Evolutionary conservation across 2,329 filamentous ascomycete species (phyloP), one percentile per base, ranked within the genome.

Genomic region (Calycina herbarum): DNA sequence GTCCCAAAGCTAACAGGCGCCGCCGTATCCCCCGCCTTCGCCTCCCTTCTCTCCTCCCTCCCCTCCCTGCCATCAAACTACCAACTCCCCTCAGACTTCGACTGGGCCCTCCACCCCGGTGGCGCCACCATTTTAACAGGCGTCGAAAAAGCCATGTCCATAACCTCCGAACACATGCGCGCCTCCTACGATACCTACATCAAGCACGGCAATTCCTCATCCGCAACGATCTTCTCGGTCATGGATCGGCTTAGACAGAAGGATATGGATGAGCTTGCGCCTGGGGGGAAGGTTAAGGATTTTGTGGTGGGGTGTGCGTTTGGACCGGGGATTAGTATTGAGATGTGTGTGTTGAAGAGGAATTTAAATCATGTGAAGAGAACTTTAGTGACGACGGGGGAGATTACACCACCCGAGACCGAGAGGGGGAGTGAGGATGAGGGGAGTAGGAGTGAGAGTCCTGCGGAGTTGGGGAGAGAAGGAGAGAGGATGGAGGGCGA

Each of bases 101-200:
- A 92, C 78, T 92, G 89, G 89, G 89, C 88, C 0, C 83, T 92
- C 73, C 89, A 92, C 70, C 89, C 89, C 0, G 89, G 89, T 4
- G 89, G 89, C 20, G 81, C 86, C 0, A 86, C 87, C 0, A 89
- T 92, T 54, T 78, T 92, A 1, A 82, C 86, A 0, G 87, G 87
- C 0, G 86, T 89, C 0, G 85, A 90, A 74, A 79, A 79, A 54
- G 80, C 79, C 1, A 81, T 92, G 79, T 75, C 77, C 5, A 82
- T 91, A 58, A 81, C 80, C 0, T 78, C 86, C 0, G 85, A 89
- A 70, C 88, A 90, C 69, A 86, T 91, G 79, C 82, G 87, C 59
- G 88, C 88, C n/a, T 89, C 86, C 66, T 89, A 89, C 73, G 85
- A 89, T 67, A 85, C 86, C 20, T 92, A 92, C 71, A 86, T 86